Evolutionary conservation across 306 rosid species (phyloP), one percentile per base, ranked within the genome.

Genomic region (Carpinus fangiana): DNA sequence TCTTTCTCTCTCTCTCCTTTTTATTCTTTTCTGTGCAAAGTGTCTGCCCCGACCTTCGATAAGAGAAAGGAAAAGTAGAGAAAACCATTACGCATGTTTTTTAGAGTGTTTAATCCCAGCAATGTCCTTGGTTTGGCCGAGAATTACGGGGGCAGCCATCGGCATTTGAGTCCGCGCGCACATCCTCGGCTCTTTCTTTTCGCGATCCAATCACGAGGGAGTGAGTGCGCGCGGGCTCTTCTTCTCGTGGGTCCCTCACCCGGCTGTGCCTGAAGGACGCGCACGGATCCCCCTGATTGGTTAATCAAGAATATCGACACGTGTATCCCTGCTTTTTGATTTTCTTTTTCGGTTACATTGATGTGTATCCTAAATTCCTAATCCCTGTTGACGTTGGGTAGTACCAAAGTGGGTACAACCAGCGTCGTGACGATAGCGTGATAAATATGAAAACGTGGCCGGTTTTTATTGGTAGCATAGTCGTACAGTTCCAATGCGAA

Each of bases 11-110:
- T 56, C 84, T 45, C 38, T 17, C 4, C 41, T 70, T 70, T 83
- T 78, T 89, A 62, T 78, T 74, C 55, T 81, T 74, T 80, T 77
- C 73, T 59, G 77, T 60, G 88, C 82, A 4, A 55, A 82, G 85
- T 82, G 83, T 73, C 82, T 34, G 62, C 82, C 89, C 83, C 85
- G 79, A 80, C 80, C 89, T 78, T 78, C 82, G 70, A 87, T 70
- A 75, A 77, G 66, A 90, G 81, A 79, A 61, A 34, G 47, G 31
- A 73, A 72, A 71, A 83, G 79, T 75, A 26, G 69, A 34, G 70
- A 83, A 81, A 78, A 84, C 76, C 55, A 78, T 46, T 54, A 66
- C 85, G 82, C 72, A 77, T 80, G 76, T 31, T 51, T 41, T 71
- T 51, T 67, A n/a, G 59, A 21, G 5, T 13, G 1, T 23, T 23